These are phyloP conservation scores for Gleditsia sinensis DNA, from an alignment of 306 rosid species.

Conservation along the genomic window DNA sequence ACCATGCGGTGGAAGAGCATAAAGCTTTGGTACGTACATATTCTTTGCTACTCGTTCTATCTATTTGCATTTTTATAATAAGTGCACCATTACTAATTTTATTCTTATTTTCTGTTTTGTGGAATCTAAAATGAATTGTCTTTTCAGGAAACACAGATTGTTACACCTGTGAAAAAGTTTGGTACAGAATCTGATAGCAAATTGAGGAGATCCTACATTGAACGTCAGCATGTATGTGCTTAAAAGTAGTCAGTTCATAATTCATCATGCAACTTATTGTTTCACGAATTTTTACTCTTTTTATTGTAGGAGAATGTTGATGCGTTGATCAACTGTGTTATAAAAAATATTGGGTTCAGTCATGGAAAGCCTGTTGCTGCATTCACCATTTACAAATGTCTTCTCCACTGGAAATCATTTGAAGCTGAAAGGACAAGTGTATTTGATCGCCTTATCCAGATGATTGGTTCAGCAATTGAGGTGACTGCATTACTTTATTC, in stretches of 20 bases:
- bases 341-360: conserved; percentile 79
- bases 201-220: conserved; percentile 82
- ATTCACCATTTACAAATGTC: conserved; percentile 93
- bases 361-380: conserved; percentile 98
- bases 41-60: conserved; percentile 19
- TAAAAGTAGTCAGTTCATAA: conserved; percentile 29
- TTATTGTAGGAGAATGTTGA: conserved; percentile 87
- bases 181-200: conserved; percentile 88
- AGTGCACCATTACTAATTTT: neutral
- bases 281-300: conserved; percentile 31
- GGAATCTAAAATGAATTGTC: conserved; percentile 25
- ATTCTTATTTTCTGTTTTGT: conserved; percentile 26
- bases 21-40: conserved; percentile 55
- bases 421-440: conserved; percentile 99
- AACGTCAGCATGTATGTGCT: conserved; percentile 88
- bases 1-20: conserved; percentile 67
- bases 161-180: conserved; percentile 76
- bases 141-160: conserved; percentile 64
- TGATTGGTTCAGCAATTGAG: conserved; percentile 99
- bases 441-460: conserved; percentile 99
- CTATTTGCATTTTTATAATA: neutral
- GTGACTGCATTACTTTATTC: conserved; percentile 41
- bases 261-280: conserved; percentile 12
- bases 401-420: conserved; percentile 98
- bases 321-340: conserved; percentile 84